Evolutionary conservation across 1,284 basidiomycete genomes (phyloP).

Genomic region (Cutaneotrichosporon arboriforme): DNA sequence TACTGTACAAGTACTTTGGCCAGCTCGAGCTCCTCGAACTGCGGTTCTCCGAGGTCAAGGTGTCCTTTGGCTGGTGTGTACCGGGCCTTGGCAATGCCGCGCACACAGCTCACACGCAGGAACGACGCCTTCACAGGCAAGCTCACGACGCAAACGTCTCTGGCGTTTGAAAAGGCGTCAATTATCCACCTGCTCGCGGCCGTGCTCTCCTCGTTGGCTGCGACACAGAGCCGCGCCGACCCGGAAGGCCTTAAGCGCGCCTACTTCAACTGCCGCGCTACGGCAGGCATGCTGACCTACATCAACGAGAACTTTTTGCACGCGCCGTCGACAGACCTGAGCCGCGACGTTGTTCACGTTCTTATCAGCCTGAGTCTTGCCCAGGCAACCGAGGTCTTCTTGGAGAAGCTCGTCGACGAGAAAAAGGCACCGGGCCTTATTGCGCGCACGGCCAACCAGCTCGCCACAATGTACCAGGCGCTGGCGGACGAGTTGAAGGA

Average conservation of each 20-base stretch:
- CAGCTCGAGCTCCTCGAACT: slow-evolving; percentile 96
- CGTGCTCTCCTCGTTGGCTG: slow-evolving; percentile 84
- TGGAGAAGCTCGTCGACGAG: slow-evolving; percentile 89
- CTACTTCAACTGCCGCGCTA: slow-evolving; percentile 86
- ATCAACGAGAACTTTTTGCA: slow-evolving; percentile 99
- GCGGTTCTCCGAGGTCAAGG: slow-evolving; percentile 91
- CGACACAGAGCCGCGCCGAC: slow-evolving; percentile 58
- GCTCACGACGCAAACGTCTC: slow-evolving; percentile 86
- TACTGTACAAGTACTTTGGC: slow-evolving; percentile 99
- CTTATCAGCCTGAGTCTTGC: slow-evolving; percentile 79
- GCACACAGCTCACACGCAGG: slow-evolving; percentile 44
- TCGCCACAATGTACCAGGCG: slow-evolving; percentile 70
- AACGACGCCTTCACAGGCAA: slow-evolving; percentile 93
- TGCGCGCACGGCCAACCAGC: slow-evolving; percentile 78
- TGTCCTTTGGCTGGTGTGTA: slow-evolving; percentile 82
- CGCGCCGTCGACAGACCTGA: slow-evolving; percentile 94
- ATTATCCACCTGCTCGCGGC: slow-evolving; percentile 95
- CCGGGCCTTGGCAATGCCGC: too few species aligned
- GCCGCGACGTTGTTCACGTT: slow-evolving; percentile 89
- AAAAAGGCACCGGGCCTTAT: slow-evolving; percentile 76
- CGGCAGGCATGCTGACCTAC: slow-evolving; percentile 95
- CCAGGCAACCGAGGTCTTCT: slow-evolving; percentile 93
- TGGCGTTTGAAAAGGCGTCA: slow-evolving; percentile 97
- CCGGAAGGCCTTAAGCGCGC: slow-evolving; percentile 93
- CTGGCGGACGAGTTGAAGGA: slow-evolving; percentile 88